Evolutionary conservation across 164 flowering plant species (phyloP).

Genomic region (Umbilicus rupestris): DNA sequence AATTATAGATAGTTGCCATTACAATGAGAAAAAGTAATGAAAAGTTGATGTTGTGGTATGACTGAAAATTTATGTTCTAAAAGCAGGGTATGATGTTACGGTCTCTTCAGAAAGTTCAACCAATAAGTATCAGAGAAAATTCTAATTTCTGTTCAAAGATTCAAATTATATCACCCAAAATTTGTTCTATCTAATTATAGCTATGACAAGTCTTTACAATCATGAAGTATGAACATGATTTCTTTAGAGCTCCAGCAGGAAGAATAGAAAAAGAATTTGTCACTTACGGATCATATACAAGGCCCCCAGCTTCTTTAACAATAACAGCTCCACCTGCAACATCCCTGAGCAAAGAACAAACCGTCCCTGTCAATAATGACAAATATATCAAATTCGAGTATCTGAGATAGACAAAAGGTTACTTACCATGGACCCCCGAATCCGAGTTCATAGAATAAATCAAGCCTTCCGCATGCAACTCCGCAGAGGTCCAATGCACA

Average conservation of each 20-base stretch:
- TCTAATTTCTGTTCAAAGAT: too few species aligned
- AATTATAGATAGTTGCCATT: too few species aligned
- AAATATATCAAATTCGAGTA: background rate
- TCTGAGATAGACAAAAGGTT: conserved; percentile 4
- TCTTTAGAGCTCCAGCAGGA: background rate
- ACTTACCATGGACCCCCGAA: conserved; percentile 98
- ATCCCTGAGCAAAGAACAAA: conserved; percentile 49
- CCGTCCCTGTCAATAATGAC: background rate
- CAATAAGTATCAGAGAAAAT: too few species aligned
- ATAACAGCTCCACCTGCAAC: conserved; percentile 91
- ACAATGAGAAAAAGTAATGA: too few species aligned
- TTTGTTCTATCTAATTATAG: too few species aligned
- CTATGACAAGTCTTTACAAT: background rate
- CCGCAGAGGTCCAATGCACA: conserved; percentile 94
- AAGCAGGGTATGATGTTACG: too few species aligned
- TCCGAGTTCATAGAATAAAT: conserved; percentile 65
- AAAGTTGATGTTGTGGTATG: too few species aligned
- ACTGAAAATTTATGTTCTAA: background rate
- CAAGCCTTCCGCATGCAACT: conserved; percentile 88
- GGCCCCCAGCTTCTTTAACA: conserved; percentile 91
- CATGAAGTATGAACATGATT: too few species aligned
- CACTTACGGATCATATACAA: conserved; percentile 91
- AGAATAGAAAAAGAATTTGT: background rate
- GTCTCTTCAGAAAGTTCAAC: background rate
- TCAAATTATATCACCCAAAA: too few species aligned